Evolutionary conservation across 1,284 basidiomycete genomes (phyloP).

Genomic region (Mycosarcoma maydis): DNA sequence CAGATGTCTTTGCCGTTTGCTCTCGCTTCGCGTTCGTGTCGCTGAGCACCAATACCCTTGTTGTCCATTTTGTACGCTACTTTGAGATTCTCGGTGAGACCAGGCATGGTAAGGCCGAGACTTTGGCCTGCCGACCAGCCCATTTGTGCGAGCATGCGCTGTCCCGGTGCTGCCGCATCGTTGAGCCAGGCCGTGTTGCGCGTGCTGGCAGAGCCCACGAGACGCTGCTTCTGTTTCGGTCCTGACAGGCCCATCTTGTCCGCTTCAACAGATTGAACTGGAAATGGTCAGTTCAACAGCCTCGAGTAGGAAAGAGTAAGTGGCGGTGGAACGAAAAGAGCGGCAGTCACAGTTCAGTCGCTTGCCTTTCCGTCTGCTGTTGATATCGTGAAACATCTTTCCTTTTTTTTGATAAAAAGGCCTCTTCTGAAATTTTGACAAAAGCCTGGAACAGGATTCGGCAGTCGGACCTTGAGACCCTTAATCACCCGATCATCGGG

Average conservation of each 20-base stretch:
- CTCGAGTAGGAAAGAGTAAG: not conserved
- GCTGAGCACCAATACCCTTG: conserved; percentile 63
- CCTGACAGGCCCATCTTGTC: conserved; percentile 61
- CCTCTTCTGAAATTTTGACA: not conserved
- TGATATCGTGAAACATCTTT: conserved; percentile 11
- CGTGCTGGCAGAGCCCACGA: conserved; percentile 58
- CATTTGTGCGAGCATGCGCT: conserved; percentile 65
- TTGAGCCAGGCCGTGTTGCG: conserved; percentile 62
- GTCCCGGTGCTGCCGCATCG: conserved; percentile 62
- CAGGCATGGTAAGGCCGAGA: conserved; percentile 55
- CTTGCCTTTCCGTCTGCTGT: not conserved
- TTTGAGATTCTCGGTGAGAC: conserved; percentile 58
- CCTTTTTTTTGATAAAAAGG: not conserved
- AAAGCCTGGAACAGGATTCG: conserved; percentile 9
- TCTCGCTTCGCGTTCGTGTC: conserved; percentile 62
- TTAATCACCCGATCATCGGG: conserved; percentile 29
- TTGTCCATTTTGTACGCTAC: conserved; percentile 65
- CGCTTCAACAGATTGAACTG: not conserved
- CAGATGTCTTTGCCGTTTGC: conserved; percentile 58
- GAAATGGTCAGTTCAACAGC: no score
- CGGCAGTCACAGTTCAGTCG: not conserved
- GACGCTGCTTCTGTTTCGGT: conserved; percentile 60
- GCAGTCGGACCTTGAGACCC: conserved; percentile 15
- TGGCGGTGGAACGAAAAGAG: not conserved
- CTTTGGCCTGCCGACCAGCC: conserved; percentile 63